Evolutionary conservation across 2,329 filamentous ascomycete genomes (phyloP), one percentile per base, ranked within the genome.

Genomic region (Volutella citrinella): DNA sequence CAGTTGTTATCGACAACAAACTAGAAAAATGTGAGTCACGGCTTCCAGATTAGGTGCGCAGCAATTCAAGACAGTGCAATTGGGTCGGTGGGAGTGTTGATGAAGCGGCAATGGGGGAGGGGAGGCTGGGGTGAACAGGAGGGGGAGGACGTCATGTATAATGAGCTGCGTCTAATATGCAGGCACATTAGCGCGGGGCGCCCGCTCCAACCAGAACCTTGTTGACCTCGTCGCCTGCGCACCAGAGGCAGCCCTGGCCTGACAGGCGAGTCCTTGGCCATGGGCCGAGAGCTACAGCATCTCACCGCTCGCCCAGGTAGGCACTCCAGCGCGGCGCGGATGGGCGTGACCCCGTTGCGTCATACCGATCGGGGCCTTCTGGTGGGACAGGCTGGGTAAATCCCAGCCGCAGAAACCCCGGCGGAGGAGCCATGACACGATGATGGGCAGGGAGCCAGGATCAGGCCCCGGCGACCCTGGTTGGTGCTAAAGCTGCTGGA

Each of bases 1-100:
- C 93, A 98, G 51, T 77, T 78, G 50, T 86, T 87, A 75, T 98
- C 88, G 49, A 96, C 91, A 53, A 98, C 86, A 63, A 95, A 98
- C 91, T 96, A 61, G 35, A 29, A 16, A 25, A 39, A 40, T 25
- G 49, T 59, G 48, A 56, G 52, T 36, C 37, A 49, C 24, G 25
- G 29, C 18, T 32, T 40, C 36, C 27, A 6, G 6, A 40, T 13
- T 23, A 25, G 20, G 41, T 27, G 29, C 28, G 26, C 36, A 38
- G 23, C 31, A 30, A 41, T 23, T 40, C 34, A 38, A 33, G 30
- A 19, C 30, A 13, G 26, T 40, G 39, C 43, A 50, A 52, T 40
- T 39, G 20, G 24, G 15, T 15, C 17, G 12, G 27, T 24, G 19
- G 32, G 31, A 22, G 30, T 23, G 25, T 21, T 13, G 16, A 38